phyloP scores from a whole-genome alignment of 176 grass and related monocot genomes.

The Bolboschoenus planiculmis region DNA sequence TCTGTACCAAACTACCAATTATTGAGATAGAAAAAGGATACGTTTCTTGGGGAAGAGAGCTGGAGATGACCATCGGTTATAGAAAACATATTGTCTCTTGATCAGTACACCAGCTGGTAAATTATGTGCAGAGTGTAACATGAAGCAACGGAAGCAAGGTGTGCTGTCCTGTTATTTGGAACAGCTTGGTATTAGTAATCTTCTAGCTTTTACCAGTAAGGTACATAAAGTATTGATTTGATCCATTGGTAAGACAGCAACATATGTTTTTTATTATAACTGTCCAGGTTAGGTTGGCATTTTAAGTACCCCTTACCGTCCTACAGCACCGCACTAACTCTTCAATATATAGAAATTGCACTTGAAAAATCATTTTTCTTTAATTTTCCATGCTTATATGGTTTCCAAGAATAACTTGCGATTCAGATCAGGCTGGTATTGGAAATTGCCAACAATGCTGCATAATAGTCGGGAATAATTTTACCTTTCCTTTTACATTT shows the following conservation, averaged over 20 bases:
- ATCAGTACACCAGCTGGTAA: constrained; percentile 9
- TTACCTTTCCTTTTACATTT: constrained; percentile 11
- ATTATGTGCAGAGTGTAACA: constrained; percentile 2
- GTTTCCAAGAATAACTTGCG: neutral
- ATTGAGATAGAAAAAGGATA: constrained; percentile 17
- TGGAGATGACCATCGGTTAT: neutral
- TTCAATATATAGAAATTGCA: neutral
- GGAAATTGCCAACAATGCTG: neutral
- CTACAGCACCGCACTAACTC: neutral
- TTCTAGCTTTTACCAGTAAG: neutral
- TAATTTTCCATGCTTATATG: neutral
- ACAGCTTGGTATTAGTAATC: neutral
- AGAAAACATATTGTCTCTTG: constrained; percentile 16
- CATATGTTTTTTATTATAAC: neutral
- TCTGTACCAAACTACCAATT: neutral
- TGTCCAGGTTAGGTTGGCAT: neutral
- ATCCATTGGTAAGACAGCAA: neutral
- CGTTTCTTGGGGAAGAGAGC: constrained; percentile 14
- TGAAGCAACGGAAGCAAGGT: constrained; percentile 14
- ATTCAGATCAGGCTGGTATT: neutral
- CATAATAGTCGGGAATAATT: neutral
- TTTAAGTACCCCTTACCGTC: neutral
- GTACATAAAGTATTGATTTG: neutral
- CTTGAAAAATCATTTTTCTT: neutral
- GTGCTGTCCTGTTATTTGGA: neutral